A percentile compares a stretch with the other conserved stretches of the same genome.
These are phyloP conservation scores for Boletales sp. DNA, from an alignment of 768 basidiomycete species.

Conservation along the genomic window DNA sequence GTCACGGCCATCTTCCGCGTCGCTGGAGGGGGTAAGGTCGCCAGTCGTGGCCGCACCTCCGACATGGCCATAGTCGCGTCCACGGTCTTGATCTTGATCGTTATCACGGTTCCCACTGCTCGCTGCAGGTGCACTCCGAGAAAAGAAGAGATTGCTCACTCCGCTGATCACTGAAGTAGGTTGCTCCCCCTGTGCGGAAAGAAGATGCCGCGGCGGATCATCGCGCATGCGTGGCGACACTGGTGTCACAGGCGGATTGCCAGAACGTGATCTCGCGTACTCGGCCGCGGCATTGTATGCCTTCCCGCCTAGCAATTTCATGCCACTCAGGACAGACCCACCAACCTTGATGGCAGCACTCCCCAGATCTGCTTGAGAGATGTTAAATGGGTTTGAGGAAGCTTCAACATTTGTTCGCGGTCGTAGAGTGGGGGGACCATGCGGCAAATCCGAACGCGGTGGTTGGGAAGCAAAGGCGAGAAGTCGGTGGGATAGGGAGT, in stretches of 20 bases:
- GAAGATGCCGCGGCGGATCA: slow-evolving; percentile 14
- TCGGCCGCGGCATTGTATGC: slow-evolving; percentile 48
- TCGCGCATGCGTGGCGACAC: slow-evolving; percentile 5
- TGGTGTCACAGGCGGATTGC: slow-evolving; percentile 1
- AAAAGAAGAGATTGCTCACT: slow-evolving; percentile 45
- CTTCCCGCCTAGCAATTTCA: slow-evolving; percentile 60
- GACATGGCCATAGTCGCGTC: slow-evolving; percentile 4
- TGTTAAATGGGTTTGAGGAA: slow-evolving; percentile 27
- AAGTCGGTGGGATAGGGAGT: slow-evolving; percentile 58
- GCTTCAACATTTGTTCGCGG: slow-evolving; percentile 22
- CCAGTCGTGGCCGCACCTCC: slow-evolving; percentile 11
- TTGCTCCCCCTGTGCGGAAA: slow-evolving; percentile 19
- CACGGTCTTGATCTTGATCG: slow-evolving; percentile 2
- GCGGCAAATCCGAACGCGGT: slow-evolving; percentile 24
- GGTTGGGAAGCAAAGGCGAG: slow-evolving; percentile 53
- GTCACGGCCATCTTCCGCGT: slow-evolving; percentile 10
- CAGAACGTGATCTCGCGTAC: slow-evolving; percentile 36
- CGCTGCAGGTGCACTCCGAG: slow-evolving; percentile 58
- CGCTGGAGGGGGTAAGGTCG: slow-evolving; percentile 10
- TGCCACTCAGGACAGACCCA: slow-evolving; percentile 57
- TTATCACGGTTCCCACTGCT: slow-evolving; percentile 15
- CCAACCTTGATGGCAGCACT: slow-evolving; percentile 56
- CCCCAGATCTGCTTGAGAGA: slow-evolving; percentile 49
- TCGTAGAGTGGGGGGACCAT: slow-evolving; percentile 12
- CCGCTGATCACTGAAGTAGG: slow-evolving; percentile 23